Evolutionary conservation across 441 rosid species (phyloP), one percentile per base, ranked within the genome.

Genomic region (Gossypium schwendimanii): DNA sequence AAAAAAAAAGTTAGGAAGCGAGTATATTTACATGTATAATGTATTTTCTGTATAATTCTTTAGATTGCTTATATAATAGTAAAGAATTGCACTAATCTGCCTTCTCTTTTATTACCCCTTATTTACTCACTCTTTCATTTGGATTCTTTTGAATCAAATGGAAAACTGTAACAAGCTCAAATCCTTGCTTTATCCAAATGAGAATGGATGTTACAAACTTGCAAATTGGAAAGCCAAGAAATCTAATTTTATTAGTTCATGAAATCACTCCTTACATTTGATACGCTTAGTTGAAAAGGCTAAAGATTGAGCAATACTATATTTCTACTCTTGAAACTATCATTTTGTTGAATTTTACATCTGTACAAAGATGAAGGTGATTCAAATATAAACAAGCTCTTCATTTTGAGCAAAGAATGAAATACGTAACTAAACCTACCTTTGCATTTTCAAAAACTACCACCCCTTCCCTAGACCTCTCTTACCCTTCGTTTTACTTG

Each of bases 371-470:
- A 11, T 50, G 24, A 36, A 53, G 36, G 41, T 50, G 18, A 33
- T 72, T 52, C 11, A 15, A 17, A 61, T 76, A 76, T 76, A 31
- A 69, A 76, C 62, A 76, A 70, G 79, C 80, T 75, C 81, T 74
- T 53, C 24, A 72, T 75, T 78, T 73, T 70, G 80, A 75, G 84
- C 77, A 78, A 84, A 80, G 84, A 84, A 84, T 52, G 76, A 70
- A 9, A 49, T 63, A 75, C 41, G 47, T 5, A 28, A 24, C 20
- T 18, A 33, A 33, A 61, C 20, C 69, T 67, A 77, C 26, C 36
- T 68, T 63, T 69, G 57, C 79, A 72, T 58, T 75, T 41, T 50
- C 52, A 54, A 50, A 33, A 50, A 52, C 33, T 10, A 23, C 28
- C 21, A 12, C 41, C 17, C 57, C 15, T 52, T n/a, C n/a, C 26